Evolutionary conservation across 257 asterid species (phyloP).

Genomic region (Solanum clarkiae): DNA sequence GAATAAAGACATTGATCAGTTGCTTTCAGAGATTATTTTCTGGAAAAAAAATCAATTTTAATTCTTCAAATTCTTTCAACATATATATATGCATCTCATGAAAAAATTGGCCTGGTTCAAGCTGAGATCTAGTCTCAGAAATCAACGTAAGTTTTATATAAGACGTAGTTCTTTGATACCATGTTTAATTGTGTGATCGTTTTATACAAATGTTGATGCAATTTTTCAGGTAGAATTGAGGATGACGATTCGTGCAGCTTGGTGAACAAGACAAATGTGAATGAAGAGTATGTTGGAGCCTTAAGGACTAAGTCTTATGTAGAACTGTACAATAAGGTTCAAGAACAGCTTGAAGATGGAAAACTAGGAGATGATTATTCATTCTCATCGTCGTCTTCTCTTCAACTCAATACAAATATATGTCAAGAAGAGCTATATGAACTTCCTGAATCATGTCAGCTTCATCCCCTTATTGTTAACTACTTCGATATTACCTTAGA

Average conservation of each 20-base stretch:
- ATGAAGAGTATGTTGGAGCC: conserved; percentile 52
- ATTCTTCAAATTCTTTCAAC: not conserved
- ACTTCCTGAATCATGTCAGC: conserved; percentile 6
- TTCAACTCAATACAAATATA: not conserved
- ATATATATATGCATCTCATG: conserved; percentile 2
- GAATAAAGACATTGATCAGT: not conserved
- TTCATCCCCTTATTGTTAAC: conserved; percentile 21
- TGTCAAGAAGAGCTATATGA: conserved; percentile 21
- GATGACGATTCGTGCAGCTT: conserved; percentile 7
- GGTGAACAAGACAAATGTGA: conserved; percentile 21
- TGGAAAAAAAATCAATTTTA: not conserved
- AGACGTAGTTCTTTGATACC: not conserved
- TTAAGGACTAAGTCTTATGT: conserved; percentile 65
- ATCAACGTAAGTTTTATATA: conserved; percentile 20
- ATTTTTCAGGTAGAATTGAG: conserved; percentile 20
- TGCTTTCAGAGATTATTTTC: not conserved
- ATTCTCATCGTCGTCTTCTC: conserved; percentile 10
- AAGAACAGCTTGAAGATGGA: conserved; percentile 16
- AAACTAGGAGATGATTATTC: not conserved
- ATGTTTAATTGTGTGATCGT: not conserved
- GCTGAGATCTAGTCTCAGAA: conserved; percentile 9
- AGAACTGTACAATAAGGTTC: conserved; percentile 39
- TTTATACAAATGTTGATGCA: not conserved
- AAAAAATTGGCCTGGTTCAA: conserved; percentile 12
- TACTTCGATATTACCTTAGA: conserved; percentile 44